phyloP scores from a whole-genome alignment of 495 filamentous ascomycete species.

The Penicillium canescens region DNA sequence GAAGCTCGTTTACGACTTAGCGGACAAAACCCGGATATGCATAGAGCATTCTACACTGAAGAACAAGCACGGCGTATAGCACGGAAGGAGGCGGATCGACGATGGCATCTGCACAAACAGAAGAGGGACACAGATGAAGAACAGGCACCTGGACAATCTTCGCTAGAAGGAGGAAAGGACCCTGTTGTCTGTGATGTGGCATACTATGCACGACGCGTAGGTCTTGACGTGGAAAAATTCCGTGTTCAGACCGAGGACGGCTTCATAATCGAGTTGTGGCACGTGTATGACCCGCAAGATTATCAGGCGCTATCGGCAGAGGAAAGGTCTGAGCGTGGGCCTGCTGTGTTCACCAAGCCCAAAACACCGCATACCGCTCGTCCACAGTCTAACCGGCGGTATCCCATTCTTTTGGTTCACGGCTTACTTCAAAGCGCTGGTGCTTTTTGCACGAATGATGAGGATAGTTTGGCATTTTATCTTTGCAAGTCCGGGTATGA shows the following conservation, averaged over 20 bases:
- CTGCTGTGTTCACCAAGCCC: slow-evolving; percentile 31
- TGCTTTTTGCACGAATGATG: slow-evolving; percentile 88
- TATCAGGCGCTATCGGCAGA: slow-evolving; percentile 51
- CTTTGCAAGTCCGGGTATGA: slow-evolving; percentile 93
- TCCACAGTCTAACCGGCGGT: slow-evolving; percentile 56
- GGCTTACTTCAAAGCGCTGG: slow-evolving; percentile 86
- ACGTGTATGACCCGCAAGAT: slow-evolving; percentile 83
- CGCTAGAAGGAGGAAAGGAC: slow-evolving; percentile 79
- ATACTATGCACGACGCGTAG: slow-evolving; percentile 88
- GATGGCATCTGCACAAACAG: slow-evolving; percentile 57
- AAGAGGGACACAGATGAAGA: slow-evolving; percentile 39
- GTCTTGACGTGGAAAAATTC: slow-evolving; percentile 81
- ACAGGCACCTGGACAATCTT: slow-evolving; percentile 55
- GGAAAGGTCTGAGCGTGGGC: slow-evolving; percentile 32
- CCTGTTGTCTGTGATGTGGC: slow-evolving; percentile 73
- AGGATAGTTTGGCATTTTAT: slow-evolving; percentile 86
- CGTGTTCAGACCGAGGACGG: slow-evolving; percentile 93
- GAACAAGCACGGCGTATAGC: slow-evolving; percentile 58
- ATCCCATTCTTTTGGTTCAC: slow-evolving; percentile 87
- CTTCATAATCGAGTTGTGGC: slow-evolving; percentile 85
- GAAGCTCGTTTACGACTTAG: slow-evolving; percentile 49
- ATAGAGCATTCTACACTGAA: slow-evolving; percentile 68
- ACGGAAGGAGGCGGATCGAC: slow-evolving; percentile 55
- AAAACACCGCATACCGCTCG: slow-evolving; percentile 9
- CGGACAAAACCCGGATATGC: slow-evolving; percentile 55